Base-by-base conservation (phyloP, 495 filamentous ascomycete species). In the Neurospora tetrasperma region DNA sequence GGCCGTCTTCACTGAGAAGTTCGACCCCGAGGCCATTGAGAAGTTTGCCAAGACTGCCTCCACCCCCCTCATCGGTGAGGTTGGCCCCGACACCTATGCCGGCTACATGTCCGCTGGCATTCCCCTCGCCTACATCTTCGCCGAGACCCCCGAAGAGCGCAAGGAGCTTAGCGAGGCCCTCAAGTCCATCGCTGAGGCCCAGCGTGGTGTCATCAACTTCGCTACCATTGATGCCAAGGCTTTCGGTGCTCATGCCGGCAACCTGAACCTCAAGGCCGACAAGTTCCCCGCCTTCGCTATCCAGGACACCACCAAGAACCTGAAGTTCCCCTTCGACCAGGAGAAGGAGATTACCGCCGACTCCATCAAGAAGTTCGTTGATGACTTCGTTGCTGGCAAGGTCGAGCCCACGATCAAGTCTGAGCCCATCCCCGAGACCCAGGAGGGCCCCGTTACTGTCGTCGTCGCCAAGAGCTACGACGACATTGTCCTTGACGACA, bases 201-300 rank as follows among this genome's bases (percentile, higher is more conserved):
- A 90, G 83, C 93, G 91, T 81, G 94, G 95, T 75, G 88, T 87
- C 73, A 88, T 98, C 85, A 98, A 96, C 90, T 94, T 98, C 82
- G 96, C 94, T 74, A 98, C 96, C 76, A 98, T 99, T 78, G 96
- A 99, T 80, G 96, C 96, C 76, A 93, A 93, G 83, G 85, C 93
- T 41, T 99, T 94, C 79, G 96, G 96, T 80, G 93, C 95, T 73
- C 96, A 99, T 84, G 96, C 93, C 74, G 89, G 89, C 76, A 99
- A 99, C 88, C 88, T 99, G 69, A 99, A 99, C 89, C 92, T 99
- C 42, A 93, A 98, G 86, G 88, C 92, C 72, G 91, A 93, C 84
- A 92, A 92, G 80, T 99, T 94, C 90, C 96, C 96, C 59, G 93
- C 96, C 44, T 98, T 99, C 83, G 96, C 94, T 78, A 98, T 99